Percentiles rank a stretch among this genome's conserved stretches.
Conservation (phyloP, 345 rosid species). For the Camelina laxa region DNA sequence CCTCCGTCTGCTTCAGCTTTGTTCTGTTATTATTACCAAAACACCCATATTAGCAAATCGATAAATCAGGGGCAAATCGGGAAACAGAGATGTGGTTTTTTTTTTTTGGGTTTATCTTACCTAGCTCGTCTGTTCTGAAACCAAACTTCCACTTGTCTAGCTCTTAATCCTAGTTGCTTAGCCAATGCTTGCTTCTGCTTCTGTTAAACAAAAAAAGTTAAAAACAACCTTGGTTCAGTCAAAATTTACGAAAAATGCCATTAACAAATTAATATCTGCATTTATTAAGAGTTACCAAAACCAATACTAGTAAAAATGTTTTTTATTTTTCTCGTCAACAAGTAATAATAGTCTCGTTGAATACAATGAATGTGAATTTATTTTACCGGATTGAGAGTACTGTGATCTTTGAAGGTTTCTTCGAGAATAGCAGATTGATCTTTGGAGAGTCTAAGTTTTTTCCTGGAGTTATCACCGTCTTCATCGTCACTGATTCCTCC, state of each 20-base stretch:
- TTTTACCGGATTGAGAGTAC: slow-evolving; percentile 88
- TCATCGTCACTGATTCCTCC: slow-evolving; percentile 91
- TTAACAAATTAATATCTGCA: neutral
- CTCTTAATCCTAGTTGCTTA: slow-evolving; percentile 77
- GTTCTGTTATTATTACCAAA: slow-evolving; percentile 57
- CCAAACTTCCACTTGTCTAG: slow-evolving; percentile 98
- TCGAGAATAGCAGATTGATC: slow-evolving; percentile 95
- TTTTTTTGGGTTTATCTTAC: slow-evolving; percentile 39
- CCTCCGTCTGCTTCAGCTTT: slow-evolving; percentile 97
- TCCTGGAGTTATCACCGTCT: slow-evolving; percentile 86
- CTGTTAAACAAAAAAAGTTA: slow-evolving; percentile 43
- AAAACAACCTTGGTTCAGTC: slow-evolving; percentile 2
- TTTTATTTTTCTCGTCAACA: neutral
- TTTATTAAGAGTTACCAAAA: slow-evolving; percentile 12
- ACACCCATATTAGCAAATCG: slow-evolving; percentile 3
- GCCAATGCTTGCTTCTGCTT: slow-evolving; percentile 91
- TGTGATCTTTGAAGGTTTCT: slow-evolving; percentile 92
- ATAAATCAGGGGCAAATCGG: neutral
- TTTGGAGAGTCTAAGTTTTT: slow-evolving; percentile 91
- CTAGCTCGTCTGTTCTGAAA: slow-evolving; percentile 99
- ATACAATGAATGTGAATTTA: neutral
- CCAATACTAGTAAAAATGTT: neutral
- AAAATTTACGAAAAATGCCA: neutral
- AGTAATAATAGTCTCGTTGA: neutral
- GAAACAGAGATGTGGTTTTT: neutral